These are phyloP conservation scores for Plasmodium reichenowi DNA, from an alignment of 169 alveolate genomes.

Conservation along the genomic window DNA sequence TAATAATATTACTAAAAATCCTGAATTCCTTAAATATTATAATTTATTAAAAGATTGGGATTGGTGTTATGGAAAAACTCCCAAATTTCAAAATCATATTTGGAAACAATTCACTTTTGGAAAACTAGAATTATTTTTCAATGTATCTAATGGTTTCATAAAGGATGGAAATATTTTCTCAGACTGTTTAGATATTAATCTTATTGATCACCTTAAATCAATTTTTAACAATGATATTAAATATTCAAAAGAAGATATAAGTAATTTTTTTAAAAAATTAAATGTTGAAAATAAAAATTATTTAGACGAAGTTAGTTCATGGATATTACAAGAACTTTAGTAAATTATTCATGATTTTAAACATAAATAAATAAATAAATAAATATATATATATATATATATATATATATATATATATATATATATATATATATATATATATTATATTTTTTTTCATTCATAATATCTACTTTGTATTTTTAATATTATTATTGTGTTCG, in stretches of 20 bases:
- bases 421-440: background rate
- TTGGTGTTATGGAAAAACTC: conserved; percentile 90
- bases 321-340: conserved; percentile 55
- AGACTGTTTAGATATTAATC: conserved; percentile 82
- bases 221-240: conserved; percentile 67
- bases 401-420: background rate
- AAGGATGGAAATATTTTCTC: conserved; percentile 80
- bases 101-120: conserved; percentile 63
- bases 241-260: conserved; percentile 47
- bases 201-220: conserved; percentile 76
- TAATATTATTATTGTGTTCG: background rate
- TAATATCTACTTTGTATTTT: background rate
- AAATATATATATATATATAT: background rate
- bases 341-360: background rate
- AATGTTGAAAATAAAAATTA: conserved; percentile 54
- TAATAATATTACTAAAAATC: conserved; percentile 66
- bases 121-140: conserved; percentile 35
- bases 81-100: conserved; percentile 76
- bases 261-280: conserved; percentile 13
- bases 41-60: conserved; percentile 84
- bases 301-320: conserved; percentile 22
- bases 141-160: conserved; percentile 47
- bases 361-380: no score
- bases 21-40: conserved; percentile 52
- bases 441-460: background rate